Conservation (phyloP, 768 basidiomycete species). For the Leccinum truebloodii region DNA sequence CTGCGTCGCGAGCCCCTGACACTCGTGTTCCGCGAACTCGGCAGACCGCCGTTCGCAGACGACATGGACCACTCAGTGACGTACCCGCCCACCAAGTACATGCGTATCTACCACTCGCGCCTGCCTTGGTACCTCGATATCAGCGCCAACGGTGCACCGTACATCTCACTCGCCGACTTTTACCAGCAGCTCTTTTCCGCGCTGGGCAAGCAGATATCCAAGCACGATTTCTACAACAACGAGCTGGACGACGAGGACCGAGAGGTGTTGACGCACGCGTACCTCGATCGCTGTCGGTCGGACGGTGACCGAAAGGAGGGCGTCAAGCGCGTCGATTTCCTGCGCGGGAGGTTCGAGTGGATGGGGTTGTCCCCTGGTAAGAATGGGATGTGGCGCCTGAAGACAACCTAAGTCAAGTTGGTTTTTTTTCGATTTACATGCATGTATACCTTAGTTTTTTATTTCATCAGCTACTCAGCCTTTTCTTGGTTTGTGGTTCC, state of each 20-base stretch:
- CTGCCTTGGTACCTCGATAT: slow-evolving; percentile 74
- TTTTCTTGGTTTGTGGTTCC: slow-evolving; percentile 3
- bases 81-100: slow-evolving; percentile 46
- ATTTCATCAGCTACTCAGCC: neutral
- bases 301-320: slow-evolving; percentile 41
- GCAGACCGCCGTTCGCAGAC: slow-evolving; percentile 42
- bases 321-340: slow-evolving; percentile 58
- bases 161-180: slow-evolving; percentile 61
- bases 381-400: slow-evolving; percentile 68
- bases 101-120: slow-evolving; percentile 57
- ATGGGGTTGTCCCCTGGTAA: slow-evolving; percentile 53
- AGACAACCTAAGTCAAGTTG: slow-evolving; percentile 38
- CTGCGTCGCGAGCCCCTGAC: slow-evolving; percentile 44
- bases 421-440: neutral
- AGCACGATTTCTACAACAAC: slow-evolving; percentile 59
- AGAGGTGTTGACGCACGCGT: slow-evolving; percentile 45
- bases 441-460: neutral
- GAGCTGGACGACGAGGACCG: slow-evolving; percentile 50
- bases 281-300: slow-evolving; percentile 43
- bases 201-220: slow-evolving; percentile 46
- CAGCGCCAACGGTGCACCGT: slow-evolving; percentile 40
- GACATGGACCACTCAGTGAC: slow-evolving; percentile 59
- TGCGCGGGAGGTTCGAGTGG: slow-evolving; percentile 53
- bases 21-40: slow-evolving; percentile 47
- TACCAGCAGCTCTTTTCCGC: slow-evolving; percentile 46